Evolutionary conservation across 768 basidiomycete species (phyloP).

Genomic region (Pulveroboletus sp.): DNA sequence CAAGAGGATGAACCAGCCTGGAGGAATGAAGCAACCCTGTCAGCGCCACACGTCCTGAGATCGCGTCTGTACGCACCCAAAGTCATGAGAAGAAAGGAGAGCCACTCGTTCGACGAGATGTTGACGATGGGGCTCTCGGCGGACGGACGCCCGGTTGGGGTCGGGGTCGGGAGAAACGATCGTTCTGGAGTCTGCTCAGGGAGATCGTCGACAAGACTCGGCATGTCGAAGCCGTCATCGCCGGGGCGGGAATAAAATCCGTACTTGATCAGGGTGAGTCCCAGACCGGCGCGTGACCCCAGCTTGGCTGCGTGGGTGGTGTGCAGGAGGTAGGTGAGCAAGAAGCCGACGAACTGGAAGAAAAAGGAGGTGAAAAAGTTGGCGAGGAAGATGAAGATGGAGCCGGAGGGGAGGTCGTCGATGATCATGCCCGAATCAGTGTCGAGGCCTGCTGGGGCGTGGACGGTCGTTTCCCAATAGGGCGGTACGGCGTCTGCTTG

Average conservation of each 20-base stretch:
- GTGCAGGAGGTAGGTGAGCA: slow-evolving; percentile 90
- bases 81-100: slow-evolving; percentile 90
- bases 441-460: slow-evolving; percentile 60
- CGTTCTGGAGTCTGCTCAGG: slow-evolving; percentile 19
- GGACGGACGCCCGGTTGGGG: slow-evolving; percentile 21
- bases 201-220: slow-evolving; percentile 14
- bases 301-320: slow-evolving; percentile 90
- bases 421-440: slow-evolving; percentile 70
- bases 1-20: slow-evolving; percentile 89
- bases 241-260: slow-evolving; percentile 67
- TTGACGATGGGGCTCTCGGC: slow-evolving; percentile 23
- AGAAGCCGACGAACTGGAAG: slow-evolving; percentile 95
- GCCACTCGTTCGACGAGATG: slow-evolving; percentile 72
- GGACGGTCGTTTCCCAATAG: slow-evolving; percentile 96
- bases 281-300: slow-evolving; percentile 93
- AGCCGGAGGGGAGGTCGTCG: slow-evolving; percentile 86
- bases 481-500: slow-evolving; percentile 87
- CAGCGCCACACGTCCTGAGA: background rate
- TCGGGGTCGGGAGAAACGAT: slow-evolving; percentile 20
- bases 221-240: slow-evolving; percentile 28
- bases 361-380: slow-evolving; percentile 87
- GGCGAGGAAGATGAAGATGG: slow-evolving; percentile 64
- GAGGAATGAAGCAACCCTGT: background rate
- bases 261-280: slow-evolving; percentile 90
- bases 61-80: slow-evolving; percentile 45